Base-by-base conservation (phyloP, 306 rosid genomes). In the Gastrolobium villosum region DNA sequence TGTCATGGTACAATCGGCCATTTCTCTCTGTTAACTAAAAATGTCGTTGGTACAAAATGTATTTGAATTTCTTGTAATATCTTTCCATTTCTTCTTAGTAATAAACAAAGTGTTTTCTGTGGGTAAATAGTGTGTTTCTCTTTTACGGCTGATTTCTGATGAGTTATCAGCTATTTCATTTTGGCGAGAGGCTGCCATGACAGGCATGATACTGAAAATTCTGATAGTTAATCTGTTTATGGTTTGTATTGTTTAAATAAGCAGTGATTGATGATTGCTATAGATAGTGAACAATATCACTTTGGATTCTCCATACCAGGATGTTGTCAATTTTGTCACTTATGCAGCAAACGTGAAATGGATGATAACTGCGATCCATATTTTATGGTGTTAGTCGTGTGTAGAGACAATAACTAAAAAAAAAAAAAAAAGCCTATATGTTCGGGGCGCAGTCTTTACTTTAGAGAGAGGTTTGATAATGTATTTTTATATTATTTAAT, bases 21-120 rank as follows among this genome's bases (percentile, higher is more conserved):
- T 40, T 74, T 43, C 72, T 30, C 65, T 30, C 65, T 39, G 36
- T 72, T 82, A 44, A 11, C 77, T 35, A 15, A 54, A 56, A 75
- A 64, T 82, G 39, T 45, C 59, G 10, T 79, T 55, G 83, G 80
- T 83, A n/a, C 69, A 83, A 81, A 74, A 80, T 85, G 81, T 78
- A 81, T 74, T 75, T 40, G 70, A 72, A 79, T 72, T 69, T 88
- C 62, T 54, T 73, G 86, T 70, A 79, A 61, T 53, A 79, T 81
- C 83, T 41, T 79, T 32, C 52, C 52, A 36, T 78, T 65, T 79
- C 68, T 83, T 80, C 31, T 63, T 10, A 30, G 76, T 75, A 70
- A 78, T 66, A 86, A 86, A 75, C 85, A 31, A 10, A 83, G 72
- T 55, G 14, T 63, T 79, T 64, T 74, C 48, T 20, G 28, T 14